A percentile compares a stretch with the other conserved stretches of the same genome.
Evolutionary conservation across 352 stramenopile species (phyloP).

Genomic region (Thalassiosira livingstoniorum): DNA sequence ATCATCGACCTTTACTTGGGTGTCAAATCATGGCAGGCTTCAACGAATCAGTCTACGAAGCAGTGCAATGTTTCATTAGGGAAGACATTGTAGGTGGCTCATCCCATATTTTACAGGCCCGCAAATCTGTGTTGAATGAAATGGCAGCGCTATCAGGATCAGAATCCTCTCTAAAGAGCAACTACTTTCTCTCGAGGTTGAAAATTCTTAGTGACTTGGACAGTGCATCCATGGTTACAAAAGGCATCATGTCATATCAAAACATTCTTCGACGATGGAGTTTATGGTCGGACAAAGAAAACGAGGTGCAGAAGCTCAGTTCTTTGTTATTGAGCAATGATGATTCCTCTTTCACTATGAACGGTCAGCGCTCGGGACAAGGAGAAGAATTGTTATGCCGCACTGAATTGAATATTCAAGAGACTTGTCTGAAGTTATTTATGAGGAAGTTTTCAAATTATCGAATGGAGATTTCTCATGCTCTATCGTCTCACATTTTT

Average conservation of each 20-base stretch:
- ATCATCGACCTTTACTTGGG: constrained; percentile 5
- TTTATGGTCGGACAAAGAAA: constrained; percentile 24
- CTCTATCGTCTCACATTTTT: constrained; percentile 63
- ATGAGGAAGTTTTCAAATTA: constrained; percentile 28
- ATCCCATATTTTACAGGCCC: constrained; percentile 37
- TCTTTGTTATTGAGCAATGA: constrained; percentile 53
- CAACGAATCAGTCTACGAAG: constrained; percentile 54
- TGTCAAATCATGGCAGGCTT: constrained; percentile 20
- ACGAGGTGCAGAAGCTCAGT: constrained; percentile 27
- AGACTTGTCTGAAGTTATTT: constrained; percentile 62
- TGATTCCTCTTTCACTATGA: constrained; percentile 34
- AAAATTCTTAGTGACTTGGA: constrained; percentile 52
- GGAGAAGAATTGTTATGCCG: constrained; percentile 44
- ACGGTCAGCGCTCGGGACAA: constrained; percentile 22
- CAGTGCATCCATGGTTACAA: constrained; percentile 34
- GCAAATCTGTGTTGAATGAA: constrained; percentile 54
- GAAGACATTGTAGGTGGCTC: constrained; percentile 45
- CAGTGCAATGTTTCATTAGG: constrained; percentile 50
- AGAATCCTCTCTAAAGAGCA: constrained; percentile 55
- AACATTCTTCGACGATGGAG: constrained; percentile 53
- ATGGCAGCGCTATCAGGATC: constrained; percentile 57
- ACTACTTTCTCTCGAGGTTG: constrained; percentile 49
- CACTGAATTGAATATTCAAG: constrained; percentile 53
- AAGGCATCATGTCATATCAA: constrained; percentile 25
- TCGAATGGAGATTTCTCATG: constrained; percentile 35